Percentiles rank a stretch among this genome's conserved stretches.
These are phyloP conservation scores for Yamadazyma songkhlaensis DNA, from an alignment of 1,139 yeast genomes.

Conservation along the genomic window DNA sequence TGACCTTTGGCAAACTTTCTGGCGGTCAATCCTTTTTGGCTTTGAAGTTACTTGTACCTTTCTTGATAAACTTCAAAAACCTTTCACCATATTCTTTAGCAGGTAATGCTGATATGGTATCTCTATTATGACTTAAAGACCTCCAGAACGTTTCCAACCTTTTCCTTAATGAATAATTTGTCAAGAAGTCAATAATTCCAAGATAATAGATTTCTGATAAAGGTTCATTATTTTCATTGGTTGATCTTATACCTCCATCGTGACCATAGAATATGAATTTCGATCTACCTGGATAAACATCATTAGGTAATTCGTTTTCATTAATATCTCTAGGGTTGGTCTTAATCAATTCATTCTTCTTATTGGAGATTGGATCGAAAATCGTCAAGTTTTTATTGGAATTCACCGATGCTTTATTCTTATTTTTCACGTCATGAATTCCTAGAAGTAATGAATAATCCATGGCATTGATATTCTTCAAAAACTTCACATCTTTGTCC, in stretches of 20 bases:
- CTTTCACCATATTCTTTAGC: constrained; percentile 87
- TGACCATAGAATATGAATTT: constrained; percentile 67
- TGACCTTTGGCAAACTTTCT: not conserved
- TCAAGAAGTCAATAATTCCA: constrained; percentile 92
- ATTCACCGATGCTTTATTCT: constrained; percentile 20
- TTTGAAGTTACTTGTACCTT: constrained; percentile 21
- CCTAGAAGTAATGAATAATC: constrained; percentile 91
- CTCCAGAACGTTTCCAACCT: constrained; percentile 86
- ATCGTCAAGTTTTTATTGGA: constrained; percentile 41
- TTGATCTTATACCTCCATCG: constrained; percentile 84
- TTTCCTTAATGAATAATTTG: constrained; percentile 76
- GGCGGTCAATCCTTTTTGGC: not conserved
- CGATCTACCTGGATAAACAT: constrained; percentile 49
- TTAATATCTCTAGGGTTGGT: constrained; percentile 49
- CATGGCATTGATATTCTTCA: constrained; percentile 82
- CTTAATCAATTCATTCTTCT: constrained; percentile 40
- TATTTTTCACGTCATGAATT: constrained; percentile 63
- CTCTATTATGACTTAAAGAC: constrained; percentile 64
- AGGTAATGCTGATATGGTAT: constrained; percentile 84
- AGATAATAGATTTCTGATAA: constrained; percentile 75
- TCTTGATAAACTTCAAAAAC: constrained; percentile 67
- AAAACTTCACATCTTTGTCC: constrained; percentile 67
- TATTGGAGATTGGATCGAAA: constrained; percentile 45
- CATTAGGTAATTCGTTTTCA: constrained; percentile 42
- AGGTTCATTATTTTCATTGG: constrained; percentile 63